phyloP scores from a whole-genome alignment of 1,284 basidiomycete species.

The Fistulina hepatica region DNA sequence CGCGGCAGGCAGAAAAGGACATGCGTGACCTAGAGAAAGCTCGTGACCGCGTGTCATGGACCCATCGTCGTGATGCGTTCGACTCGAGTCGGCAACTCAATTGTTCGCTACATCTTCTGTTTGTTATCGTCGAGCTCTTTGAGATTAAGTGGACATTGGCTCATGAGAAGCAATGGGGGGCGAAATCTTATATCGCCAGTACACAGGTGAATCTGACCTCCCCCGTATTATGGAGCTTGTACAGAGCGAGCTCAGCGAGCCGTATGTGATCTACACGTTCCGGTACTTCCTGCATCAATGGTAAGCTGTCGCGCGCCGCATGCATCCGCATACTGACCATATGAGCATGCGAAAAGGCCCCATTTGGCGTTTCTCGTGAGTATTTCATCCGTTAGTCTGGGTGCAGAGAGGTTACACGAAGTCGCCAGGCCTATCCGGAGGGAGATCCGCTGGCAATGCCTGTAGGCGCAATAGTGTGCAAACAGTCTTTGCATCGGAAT shows the following conservation, averaged over 20 bases:
- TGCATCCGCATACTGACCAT: constrained; percentile 7
- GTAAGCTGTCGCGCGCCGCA: constrained; percentile 38
- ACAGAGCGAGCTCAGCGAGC: constrained; percentile 90
- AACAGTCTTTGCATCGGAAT: constrained; percentile 80
- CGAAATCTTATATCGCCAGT: constrained; percentile 58
- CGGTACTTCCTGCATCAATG: constrained; percentile 93
- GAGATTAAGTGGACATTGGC: too few species aligned
- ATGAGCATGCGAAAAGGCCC: constrained; percentile 50
- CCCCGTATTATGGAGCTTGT: constrained; percentile 76
- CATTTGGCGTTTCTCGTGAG: constrained; percentile 84
- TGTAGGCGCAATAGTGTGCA: constrained; percentile 91
- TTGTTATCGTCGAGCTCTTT: too few species aligned
- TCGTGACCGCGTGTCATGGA: too few species aligned
- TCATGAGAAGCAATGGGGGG: constrained; percentile 16
- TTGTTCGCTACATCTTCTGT: too few species aligned
- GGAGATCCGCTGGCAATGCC: constrained; percentile 44
- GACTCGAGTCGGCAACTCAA: too few species aligned
- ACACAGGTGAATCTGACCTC: constrained; percentile 69
- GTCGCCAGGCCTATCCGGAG: constrained; percentile 44
- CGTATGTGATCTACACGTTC: constrained; percentile 90
- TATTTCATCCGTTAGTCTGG: constrained; percentile 7
- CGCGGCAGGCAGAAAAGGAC: too few species aligned
- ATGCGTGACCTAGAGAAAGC: too few species aligned
- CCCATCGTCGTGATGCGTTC: too few species aligned
- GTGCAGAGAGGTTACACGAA: constrained; percentile 6